Evolutionary conservation across 495 filamentous ascomycete species (phyloP), one percentile per base, ranked within the genome.

Genomic region (Annulohypoxylon maeteangense): DNA sequence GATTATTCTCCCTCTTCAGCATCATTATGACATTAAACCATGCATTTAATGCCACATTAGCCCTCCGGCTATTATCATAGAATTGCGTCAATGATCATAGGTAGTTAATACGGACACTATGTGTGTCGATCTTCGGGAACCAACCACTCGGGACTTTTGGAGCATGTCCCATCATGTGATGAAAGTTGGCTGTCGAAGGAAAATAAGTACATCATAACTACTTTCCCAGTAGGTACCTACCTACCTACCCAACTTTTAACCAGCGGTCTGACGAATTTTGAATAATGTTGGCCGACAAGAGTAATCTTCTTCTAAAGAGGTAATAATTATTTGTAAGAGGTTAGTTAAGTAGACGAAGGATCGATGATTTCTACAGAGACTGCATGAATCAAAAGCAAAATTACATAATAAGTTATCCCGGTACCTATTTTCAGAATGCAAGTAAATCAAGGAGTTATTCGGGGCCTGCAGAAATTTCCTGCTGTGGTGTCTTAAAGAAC

Each of bases 231-330:
- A 40, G 32, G 1, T 10, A 36, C 32, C 32, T 36, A 36, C 1
- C 16, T 34, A 11, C 12, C 32, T 36, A 48, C 27, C 38, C 50
- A 27, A 27, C 47, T 56, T 65, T 56, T 48, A 27, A 56, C 55
- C 51, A 34, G 38, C 62, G 51, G 47, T 45, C 16, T 31, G 25
- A n/a, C 12, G 40, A 7, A 20, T 1, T 47, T 48, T 55, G 51
- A n/a, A 65, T 32, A 42, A 16, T 27, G 18, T 8, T 57, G n/a
- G 12, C 53, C 51, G 10, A 36, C 16, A 32, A 29, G 11, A 4
- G 11, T 40, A 4, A 40, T 14, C 27, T 29, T 29, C 27, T 29
- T 2, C 27, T 6, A 31, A 63, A 34, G 40, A 14, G 32, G 7
- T 11, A 36, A 36, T 36, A 36, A 10, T 10, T 10, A 36, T 36